A percentile compares a stretch with the other conserved stretches of the same genome.
phyloP scores from a whole-genome alignment of 1,139 yeast genomes.

The Suhomyces wounanorum region DNA sequence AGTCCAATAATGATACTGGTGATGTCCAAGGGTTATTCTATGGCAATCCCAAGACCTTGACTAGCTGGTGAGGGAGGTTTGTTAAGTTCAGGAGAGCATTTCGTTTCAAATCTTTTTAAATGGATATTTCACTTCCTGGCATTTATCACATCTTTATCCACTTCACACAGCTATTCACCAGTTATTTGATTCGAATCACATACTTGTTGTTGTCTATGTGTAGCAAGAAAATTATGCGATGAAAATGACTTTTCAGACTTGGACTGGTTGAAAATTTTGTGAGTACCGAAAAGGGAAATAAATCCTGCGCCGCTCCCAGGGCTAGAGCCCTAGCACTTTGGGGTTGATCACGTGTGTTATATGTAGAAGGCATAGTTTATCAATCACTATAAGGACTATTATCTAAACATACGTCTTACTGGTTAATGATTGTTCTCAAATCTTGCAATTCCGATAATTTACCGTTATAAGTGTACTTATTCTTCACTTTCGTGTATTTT shows the following conservation, averaged over 20 bases:
- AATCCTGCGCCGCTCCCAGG: conserved; percentile 11
- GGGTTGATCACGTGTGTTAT: conserved; percentile 2
- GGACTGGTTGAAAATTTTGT: conserved; percentile 12
- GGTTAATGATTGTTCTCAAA: no score
- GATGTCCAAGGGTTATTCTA: background rate
- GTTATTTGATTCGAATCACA: conserved; percentile 4
- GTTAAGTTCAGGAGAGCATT: background rate
- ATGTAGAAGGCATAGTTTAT: no score
- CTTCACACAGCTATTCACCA: background rate
- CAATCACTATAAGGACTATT: no score
- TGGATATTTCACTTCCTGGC: background rate
- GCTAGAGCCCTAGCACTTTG: conserved; percentile 12
- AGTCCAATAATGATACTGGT: background rate
- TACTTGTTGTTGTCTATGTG: conserved; percentile 14
- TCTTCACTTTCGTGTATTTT: no score
- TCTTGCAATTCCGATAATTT: no score
- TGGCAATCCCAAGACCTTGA: background rate
- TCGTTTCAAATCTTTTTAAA: background rate
- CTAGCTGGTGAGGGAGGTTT: background rate
- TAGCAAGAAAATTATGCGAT: conserved; percentile 12
- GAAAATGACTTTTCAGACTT: conserved; percentile 11
- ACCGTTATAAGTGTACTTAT: no score
- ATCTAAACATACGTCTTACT: no score
- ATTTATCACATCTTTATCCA: background rate
- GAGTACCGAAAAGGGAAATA: conserved; percentile 6